Base-by-base conservation (phyloP, 495 filamentous ascomycete genomes). In the Aspergillus egyptiacus region DNA sequence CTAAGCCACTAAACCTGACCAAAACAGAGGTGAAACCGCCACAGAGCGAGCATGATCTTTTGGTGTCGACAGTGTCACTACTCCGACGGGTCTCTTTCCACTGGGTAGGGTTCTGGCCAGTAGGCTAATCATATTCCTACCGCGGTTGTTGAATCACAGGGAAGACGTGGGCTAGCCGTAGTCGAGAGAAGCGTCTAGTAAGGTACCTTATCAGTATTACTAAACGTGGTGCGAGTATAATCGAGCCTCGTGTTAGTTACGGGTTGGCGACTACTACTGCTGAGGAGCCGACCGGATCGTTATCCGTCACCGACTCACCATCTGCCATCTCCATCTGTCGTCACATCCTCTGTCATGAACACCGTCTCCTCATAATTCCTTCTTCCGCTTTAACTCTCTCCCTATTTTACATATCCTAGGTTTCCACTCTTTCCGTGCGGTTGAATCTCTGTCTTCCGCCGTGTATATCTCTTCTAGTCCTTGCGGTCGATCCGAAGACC, bases 251-350 rank as follows among this genome's bases (percentile, higher is more conserved):
- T 35, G 18, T 31, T 31, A 4, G 5, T n/a, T 27, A 5, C 25
- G 25, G 5, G 10, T 10, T 27, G 5, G 5, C 5, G 5, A 27
- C 25, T 20, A 34, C 41, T 18, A 18, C 41, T 44, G 27, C 31
- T 46, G 31, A 46, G 31, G 31, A 34, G 14, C 31, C 31, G 31
- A 28, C 28, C 28, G 36, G 36, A 46, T 9, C 30, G 42, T 46
- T 46, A 46, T 46, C 43, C 20, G 31, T 46, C 43, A 44, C 18
- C n/a, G n/a, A n/a, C n/a, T n/a, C n/a, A n/a, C n/a, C n/a, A n/a
- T n/a, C 39, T 44, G 32, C 48, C 32, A 17, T 24, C 31, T 31
- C 35, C 42, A 35, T 46, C 31, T 44, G 39, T 38, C 48, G 37
- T 48, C 46, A 31, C 13, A 31, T 37, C 35, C 8, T 32, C 34